A percentile compares a stretch with the other conserved stretches of the same genome.
Evolutionary conservation across 129 eudicot genomes (phyloP).

Genomic region (Flaveria sonorensis): DNA sequence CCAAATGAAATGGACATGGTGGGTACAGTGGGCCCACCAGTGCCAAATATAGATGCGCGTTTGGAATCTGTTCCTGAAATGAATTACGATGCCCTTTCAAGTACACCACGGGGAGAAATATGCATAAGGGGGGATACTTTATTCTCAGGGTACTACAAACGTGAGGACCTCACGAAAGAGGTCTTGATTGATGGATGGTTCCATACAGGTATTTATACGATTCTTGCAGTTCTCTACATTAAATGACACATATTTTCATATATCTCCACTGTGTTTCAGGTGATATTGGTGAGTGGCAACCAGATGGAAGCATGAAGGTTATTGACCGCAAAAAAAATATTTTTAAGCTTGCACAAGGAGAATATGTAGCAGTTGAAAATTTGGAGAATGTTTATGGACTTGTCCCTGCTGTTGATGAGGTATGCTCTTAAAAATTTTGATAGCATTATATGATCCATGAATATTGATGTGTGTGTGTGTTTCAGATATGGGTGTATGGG

Average conservation of each 20-base stretch:
- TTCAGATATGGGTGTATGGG: slow-evolving; percentile 90
- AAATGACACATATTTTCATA: not conserved
- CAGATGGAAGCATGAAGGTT: slow-evolving; percentile 87
- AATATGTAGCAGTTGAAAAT: slow-evolving; percentile 92
- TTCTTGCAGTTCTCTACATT: not conserved
- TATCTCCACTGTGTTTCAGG: slow-evolving; percentile 39
- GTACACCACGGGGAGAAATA: slow-evolving; percentile 73
- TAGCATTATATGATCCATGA: not conserved
- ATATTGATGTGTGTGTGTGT: not conserved
- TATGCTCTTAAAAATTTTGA: not conserved
- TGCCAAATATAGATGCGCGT: slow-evolving; percentile 72
- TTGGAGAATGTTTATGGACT: slow-evolving; percentile 78
- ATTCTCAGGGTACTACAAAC: slow-evolving; percentile 76
- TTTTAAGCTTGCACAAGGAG: slow-evolving; percentile 92
- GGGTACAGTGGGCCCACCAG: slow-evolving; percentile 91
- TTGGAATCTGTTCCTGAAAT: slow-evolving; percentile 84
- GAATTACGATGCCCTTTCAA: slow-evolving; percentile 75
- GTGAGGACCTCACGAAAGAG: slow-evolving; percentile 85
- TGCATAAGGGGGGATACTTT: slow-evolving; percentile 66
- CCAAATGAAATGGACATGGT: slow-evolving; percentile 66
- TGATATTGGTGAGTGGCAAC: slow-evolving; percentile 91
- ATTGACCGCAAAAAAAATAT: slow-evolving; percentile 88
- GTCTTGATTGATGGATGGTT: slow-evolving; percentile 82
- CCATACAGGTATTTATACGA: slow-evolving; percentile 55
- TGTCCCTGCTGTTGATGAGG: slow-evolving; percentile 69